These are phyloP conservation scores for Metschnikowia kunwiensis DNA, from an alignment of 805 yeast species.

Conservation along the genomic window DNA sequence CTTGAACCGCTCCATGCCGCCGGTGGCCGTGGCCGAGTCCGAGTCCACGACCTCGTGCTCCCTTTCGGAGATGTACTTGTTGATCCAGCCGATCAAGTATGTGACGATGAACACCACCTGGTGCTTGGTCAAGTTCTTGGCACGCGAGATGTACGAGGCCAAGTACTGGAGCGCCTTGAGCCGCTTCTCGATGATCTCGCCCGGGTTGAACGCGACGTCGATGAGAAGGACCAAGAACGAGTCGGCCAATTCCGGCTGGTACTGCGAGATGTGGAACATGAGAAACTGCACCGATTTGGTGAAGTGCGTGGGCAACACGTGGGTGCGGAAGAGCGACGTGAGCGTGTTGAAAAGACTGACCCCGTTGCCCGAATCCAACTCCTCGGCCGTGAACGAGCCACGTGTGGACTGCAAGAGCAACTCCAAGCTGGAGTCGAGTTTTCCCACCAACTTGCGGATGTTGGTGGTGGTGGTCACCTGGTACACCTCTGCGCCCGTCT, in stretches of 20 bases:
- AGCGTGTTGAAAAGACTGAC: slow-evolving; percentile 68
- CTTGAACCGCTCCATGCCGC: slow-evolving; percentile 89
- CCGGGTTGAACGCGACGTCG: slow-evolving; percentile 73
- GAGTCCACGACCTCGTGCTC: slow-evolving; percentile 70
- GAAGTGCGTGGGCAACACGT: slow-evolving; percentile 86
- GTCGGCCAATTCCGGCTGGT: slow-evolving; percentile 78
- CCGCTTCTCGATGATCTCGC: slow-evolving; percentile 68
- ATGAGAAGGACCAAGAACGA: slow-evolving; percentile 77
- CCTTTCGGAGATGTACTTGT: slow-evolving; percentile 75
- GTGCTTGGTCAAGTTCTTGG: slow-evolving; percentile 61
- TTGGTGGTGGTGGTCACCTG: slow-evolving; percentile 39
- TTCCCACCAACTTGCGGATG: slow-evolving; percentile 55
- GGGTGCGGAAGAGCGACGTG: slow-evolving; percentile 72
- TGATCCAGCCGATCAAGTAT: slow-evolving; percentile 79
- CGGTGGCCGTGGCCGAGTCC: slow-evolving; percentile 20
- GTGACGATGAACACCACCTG: slow-evolving; percentile 83
- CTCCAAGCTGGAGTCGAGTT: slow-evolving; percentile 68
- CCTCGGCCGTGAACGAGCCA: slow-evolving; percentile 47
- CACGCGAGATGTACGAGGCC: slow-evolving; percentile 87
- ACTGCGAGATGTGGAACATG: slow-evolving; percentile 76
- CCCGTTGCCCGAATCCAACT: slow-evolving; percentile 59
- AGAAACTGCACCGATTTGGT: slow-evolving; percentile 86
- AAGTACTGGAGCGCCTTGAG: slow-evolving; percentile 90
- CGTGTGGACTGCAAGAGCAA: slow-evolving; percentile 53
- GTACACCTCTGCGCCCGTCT: slow-evolving; percentile 33